These are phyloP conservation scores for Salvia splendens DNA, from an alignment of 257 asterid species.

Conservation along the genomic window DNA sequence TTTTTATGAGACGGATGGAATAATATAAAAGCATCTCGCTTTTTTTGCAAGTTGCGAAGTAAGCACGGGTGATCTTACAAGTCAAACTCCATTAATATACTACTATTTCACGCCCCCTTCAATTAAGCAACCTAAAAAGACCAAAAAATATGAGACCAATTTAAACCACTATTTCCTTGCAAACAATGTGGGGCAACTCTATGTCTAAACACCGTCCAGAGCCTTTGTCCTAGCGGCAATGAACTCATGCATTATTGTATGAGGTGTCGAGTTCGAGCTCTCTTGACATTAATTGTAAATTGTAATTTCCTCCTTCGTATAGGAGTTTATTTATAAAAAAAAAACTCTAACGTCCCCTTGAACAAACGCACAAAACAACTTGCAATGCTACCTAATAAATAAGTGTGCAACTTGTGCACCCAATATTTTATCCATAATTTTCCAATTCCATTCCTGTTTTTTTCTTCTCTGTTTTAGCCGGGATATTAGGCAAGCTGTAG, in stretches of 20 bases:
- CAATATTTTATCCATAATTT: neutral
- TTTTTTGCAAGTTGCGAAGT: too few relatives aligned
- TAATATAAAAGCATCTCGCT: too few relatives aligned
- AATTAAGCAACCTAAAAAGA: neutral
- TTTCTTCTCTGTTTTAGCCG: conserved; percentile 19
- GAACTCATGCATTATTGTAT: too few relatives aligned
- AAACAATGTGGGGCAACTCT: neutral
- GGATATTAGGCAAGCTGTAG: conserved; percentile 6
- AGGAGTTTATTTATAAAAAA: too few relatives aligned
- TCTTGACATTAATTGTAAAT: too few relatives aligned
- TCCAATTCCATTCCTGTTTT: conserved; percentile 20
- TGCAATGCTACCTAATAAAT: conserved; percentile 10
- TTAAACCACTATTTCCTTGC: neutral
- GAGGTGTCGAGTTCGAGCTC: too few relatives aligned
- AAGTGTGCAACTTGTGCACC: conserved; percentile 30
- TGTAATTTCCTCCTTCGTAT: too few relatives aligned
- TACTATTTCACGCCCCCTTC: neutral
- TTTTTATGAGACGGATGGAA: too few relatives aligned
- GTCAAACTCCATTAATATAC: neutral
- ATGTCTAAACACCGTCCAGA: neutral
- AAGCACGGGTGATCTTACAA: neutral
- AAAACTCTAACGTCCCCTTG: too few relatives aligned
- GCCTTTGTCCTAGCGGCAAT: too few relatives aligned
- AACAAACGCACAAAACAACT: conserved; percentile 2
- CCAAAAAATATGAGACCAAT: neutral